phyloP scores from a whole-genome alignment of 805 yeast species.

The Isabelozyma rhagii region DNA sequence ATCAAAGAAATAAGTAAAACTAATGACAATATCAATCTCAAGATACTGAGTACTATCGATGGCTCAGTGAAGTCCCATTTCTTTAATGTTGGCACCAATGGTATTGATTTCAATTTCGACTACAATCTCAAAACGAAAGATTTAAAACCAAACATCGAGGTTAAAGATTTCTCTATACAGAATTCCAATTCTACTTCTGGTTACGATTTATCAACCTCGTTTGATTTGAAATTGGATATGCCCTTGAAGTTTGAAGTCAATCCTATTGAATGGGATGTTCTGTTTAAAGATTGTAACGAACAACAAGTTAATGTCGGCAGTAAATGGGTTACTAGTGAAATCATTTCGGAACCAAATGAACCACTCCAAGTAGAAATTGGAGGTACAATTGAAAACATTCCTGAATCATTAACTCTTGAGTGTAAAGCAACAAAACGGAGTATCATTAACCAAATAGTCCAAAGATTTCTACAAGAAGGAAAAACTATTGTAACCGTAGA shows the following conservation, averaged over 20 bases:
- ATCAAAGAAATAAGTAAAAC: background rate
- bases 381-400: slow-evolving; percentile 17
- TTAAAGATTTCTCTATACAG: slow-evolving; percentile 10
- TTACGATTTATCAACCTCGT: slow-evolving; percentile 4
- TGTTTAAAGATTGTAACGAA: slow-evolving; percentile 22
- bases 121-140: slow-evolving; percentile 5
- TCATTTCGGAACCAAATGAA: slow-evolving; percentile 11
- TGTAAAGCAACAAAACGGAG: background rate
- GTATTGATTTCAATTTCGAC: slow-evolving; percentile 12
- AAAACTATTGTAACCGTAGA: background rate
- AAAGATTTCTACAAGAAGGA: background rate
- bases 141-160: slow-evolving; percentile 11
- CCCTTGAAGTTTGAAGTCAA: slow-evolving; percentile 16
- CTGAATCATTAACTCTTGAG: slow-evolving; percentile 2
- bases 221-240: slow-evolving; percentile 9
- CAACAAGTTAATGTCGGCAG: slow-evolving; percentile 18
- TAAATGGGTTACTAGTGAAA: slow-evolving; percentile 13
- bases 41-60: slow-evolving; percentile 16
- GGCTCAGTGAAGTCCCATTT: slow-evolving; percentile 15
- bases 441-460: background rate
- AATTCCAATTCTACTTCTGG: background rate
- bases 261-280: slow-evolving; percentile 24
- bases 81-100: slow-evolving; percentile 10
- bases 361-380: slow-evolving; percentile 12
- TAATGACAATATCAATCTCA: slow-evolving; percentile 14